A percentile compares a stretch with the other conserved stretches of the same genome.
Conservation (phyloP, 495 filamentous ascomycete genomes). For the Elaphomyces granulatus region DNA sequence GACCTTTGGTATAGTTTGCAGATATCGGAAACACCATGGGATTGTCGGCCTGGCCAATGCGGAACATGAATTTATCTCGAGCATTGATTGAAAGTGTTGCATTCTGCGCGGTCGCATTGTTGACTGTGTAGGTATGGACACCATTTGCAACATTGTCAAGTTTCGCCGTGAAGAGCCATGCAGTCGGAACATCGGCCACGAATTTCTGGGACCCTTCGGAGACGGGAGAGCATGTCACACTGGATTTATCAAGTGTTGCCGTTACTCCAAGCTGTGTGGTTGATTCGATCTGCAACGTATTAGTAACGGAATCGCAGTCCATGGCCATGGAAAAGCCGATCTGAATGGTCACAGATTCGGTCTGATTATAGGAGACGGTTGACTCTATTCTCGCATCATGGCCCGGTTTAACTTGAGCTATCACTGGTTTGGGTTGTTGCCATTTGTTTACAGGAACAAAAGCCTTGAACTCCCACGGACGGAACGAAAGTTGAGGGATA, state of each 20-base stretch:
- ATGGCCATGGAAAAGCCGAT: constrained; percentile 49
- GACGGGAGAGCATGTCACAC: constrained; percentile 29
- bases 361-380: constrained; percentile 24
- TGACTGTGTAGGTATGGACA: constrained; percentile 47
- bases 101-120: constrained; percentile 32
- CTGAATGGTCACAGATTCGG: constrained; percentile 34
- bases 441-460: constrained; percentile 43
- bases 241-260: constrained; percentile 27
- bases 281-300: constrained; percentile 39
- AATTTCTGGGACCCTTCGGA: constrained; percentile 13
- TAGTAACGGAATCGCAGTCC: constrained; percentile 43
- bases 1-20: constrained; percentile 40
- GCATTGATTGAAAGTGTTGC: constrained; percentile 31
- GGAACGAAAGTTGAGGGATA: constrained; percentile 35
- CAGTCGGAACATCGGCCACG: constrained; percentile 37
- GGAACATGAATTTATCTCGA: constrained; percentile 41
- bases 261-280: constrained; percentile 29
- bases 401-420: constrained; percentile 49
- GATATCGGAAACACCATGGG: constrained; percentile 45
- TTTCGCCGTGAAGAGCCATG: constrained; percentile 41
- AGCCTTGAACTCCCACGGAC: constrained; percentile 46
- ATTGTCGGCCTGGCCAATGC: constrained; percentile 41
- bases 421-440: constrained; percentile 42
- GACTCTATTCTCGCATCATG: constrained; percentile 48
- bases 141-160: constrained; percentile 48